Evolutionary conservation across 78 protist species (phyloP).

Genomic region (Pelomyxa schiedti): DNA sequence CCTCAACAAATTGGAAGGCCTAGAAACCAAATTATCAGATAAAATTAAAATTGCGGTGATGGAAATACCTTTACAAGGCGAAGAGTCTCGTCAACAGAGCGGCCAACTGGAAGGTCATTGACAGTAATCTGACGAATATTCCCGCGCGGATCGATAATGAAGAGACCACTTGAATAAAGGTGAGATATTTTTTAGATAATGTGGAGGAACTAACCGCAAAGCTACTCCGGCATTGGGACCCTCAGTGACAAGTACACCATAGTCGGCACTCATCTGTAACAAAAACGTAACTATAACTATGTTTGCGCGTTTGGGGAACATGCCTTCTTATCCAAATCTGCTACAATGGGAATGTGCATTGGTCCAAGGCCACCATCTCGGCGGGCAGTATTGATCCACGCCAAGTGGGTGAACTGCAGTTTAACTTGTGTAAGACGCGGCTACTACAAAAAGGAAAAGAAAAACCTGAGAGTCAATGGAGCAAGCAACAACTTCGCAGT

Average conservation of each 20-base stretch:
- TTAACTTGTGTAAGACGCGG: background rate
- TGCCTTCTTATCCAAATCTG: slow-evolving; percentile 73
- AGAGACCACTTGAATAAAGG: background rate
- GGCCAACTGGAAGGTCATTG: slow-evolving; percentile 82
- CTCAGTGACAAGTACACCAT: slow-evolving; percentile 72
- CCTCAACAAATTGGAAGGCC: slow-evolving; percentile 62
- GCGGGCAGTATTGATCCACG: slow-evolving; percentile 88
- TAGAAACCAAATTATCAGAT: slow-evolving; percentile 8
- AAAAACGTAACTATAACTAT: too few relatives aligned
- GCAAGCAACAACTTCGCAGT: slow-evolving; percentile 60
- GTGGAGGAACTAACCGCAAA: slow-evolving; percentile 71
- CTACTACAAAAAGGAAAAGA: background rate
- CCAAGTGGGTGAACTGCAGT: slow-evolving; percentile 68
- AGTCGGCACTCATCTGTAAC: slow-evolving; percentile 67
- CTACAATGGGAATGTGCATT: slow-evolving; percentile 74
- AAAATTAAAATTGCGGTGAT: slow-evolving; percentile 51
- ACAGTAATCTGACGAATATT: slow-evolving; percentile 59
- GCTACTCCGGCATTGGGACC: slow-evolving; percentile 58
- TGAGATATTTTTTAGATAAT: slow-evolving; percentile 42
- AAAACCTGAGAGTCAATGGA: slow-evolving; percentile 64
- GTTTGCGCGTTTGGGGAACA: too few relatives aligned
- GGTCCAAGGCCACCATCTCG: slow-evolving; percentile 88
- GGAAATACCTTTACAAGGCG: slow-evolving; percentile 62
- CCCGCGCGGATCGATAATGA: slow-evolving; percentile 59
- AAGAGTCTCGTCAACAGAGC: slow-evolving; percentile 72